A percentile compares a stretch with the other conserved stretches of the same genome.
Conservation (phyloP, 2,329 filamentous ascomycete genomes). For the Pseudogymnoascus sp. region DNA sequence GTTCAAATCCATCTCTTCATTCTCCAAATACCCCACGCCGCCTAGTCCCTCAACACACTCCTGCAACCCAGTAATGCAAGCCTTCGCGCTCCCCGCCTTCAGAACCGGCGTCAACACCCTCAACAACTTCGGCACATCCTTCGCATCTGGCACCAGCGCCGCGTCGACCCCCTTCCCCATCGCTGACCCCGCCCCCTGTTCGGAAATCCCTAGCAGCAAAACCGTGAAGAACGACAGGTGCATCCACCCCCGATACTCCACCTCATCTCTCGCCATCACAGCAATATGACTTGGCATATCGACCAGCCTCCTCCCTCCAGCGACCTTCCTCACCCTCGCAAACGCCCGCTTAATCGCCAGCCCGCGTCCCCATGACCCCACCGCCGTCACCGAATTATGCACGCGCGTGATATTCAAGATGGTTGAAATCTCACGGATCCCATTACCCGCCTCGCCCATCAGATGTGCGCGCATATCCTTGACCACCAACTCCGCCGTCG, state of each 20-base stretch:
- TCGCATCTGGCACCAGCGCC: constrained; percentile 28
- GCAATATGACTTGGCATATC: constrained; percentile 49
- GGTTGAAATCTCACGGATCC: constrained; percentile 58
- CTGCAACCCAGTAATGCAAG: constrained; percentile 41
- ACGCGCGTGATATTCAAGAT: constrained; percentile 60
- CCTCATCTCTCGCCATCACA: constrained; percentile 47
- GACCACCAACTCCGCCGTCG: constrained; percentile 64
- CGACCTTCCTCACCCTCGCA: constrained; percentile 46
- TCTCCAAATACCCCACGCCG: constrained; percentile 58
- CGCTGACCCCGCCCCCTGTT: constrained; percentile 31
- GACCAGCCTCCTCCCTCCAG: constrained; percentile 36
- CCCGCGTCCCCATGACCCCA: constrained; percentile 46
- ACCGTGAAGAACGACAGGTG: constrained; percentile 47
- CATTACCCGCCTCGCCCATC: constrained; percentile 56
- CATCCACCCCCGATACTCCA: constrained; percentile 48
- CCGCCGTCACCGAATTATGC: constrained; percentile 45
- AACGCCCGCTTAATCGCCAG: constrained; percentile 51
- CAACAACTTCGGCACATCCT: constrained; percentile 36
- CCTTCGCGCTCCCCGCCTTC: constrained; percentile 50
- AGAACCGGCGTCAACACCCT: constrained; percentile 50
- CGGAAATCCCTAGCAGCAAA: constrained; percentile 45
- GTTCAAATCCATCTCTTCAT: constrained; percentile 55
- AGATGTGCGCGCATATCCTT: constrained; percentile 55
- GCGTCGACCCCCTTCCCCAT: constrained; percentile 20
- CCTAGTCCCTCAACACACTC: constrained; percentile 57